Conservation (phyloP, 2,329 filamentous ascomycete species). For the Colletotrichum australisinense region DNA sequence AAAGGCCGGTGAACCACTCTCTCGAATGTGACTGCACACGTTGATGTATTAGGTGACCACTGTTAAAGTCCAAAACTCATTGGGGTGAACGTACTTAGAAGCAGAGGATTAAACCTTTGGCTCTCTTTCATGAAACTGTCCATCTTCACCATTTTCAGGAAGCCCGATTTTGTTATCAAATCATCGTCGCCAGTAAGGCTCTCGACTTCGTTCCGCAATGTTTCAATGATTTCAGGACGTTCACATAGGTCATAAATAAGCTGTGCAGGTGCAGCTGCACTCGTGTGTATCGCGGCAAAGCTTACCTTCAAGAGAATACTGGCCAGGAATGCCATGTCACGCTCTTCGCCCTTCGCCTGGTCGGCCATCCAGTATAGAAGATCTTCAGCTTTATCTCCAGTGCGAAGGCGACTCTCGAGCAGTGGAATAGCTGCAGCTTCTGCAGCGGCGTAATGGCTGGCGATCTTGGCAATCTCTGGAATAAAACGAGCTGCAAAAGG, state of each 20-base stretch:
- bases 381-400: too few species aligned
- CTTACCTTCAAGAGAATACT: slow-evolving; percentile 42
- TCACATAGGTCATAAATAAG: slow-evolving; percentile 42
- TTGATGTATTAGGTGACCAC: too few species aligned
- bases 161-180: not conserved
- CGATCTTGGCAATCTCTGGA: too few species aligned
- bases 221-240: slow-evolving; percentile 4
- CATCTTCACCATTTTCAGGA: slow-evolving; percentile 5
- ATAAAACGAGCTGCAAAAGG: too few species aligned
- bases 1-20: too few species aligned
- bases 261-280: slow-evolving; percentile 39
- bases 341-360: too few species aligned
- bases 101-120: slow-evolving; percentile 1
- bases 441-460: too few species aligned
- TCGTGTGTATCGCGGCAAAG: slow-evolving; percentile 45
- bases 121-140: slow-evolving; percentile 25
- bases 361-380: too few species aligned
- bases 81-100: not conserved
- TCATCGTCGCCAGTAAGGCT: not conserved
- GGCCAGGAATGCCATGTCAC: slow-evolving; percentile 38
- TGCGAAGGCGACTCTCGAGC: too few species aligned
- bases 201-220: slow-evolving; percentile 4
- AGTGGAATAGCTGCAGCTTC: too few species aligned
- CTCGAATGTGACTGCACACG: too few species aligned
- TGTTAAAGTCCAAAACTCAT: too few species aligned